A percentile compares a stretch with the other conserved stretches of the same genome.
These are phyloP conservation scores for Wickerhamomyces subpelliculosus DNA, from an alignment of 805 yeast genomes.

Conservation along the genomic window DNA sequence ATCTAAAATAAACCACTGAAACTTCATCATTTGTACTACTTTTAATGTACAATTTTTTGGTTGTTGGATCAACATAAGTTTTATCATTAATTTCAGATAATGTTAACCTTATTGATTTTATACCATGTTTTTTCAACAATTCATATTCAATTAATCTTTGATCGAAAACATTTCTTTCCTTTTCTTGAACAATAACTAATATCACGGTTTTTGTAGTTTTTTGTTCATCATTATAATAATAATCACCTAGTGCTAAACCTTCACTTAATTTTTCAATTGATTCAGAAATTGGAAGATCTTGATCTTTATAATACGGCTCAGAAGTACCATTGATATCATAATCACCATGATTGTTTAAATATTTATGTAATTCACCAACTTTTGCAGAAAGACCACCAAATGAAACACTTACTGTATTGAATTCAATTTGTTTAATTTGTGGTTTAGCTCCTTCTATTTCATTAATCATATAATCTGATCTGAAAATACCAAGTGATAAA, in stretches of 20 bases:
- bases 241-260: conserved; percentile 64
- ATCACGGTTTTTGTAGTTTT: conserved; percentile 41
- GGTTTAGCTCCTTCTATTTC: conserved; percentile 32
- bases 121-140: conserved; percentile 46
- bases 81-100: conserved; percentile 47
- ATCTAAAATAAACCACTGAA: conserved; percentile 82
- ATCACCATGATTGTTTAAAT: conserved; percentile 50
- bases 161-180: conserved; percentile 86
- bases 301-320: conserved; percentile 31
- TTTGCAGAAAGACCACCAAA: conserved; percentile 86
- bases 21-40: conserved; percentile 56
- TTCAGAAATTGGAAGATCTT: conserved; percentile 58
- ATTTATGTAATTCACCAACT: conserved; percentile 70
- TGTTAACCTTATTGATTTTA: conserved; percentile 60
- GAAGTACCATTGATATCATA: conserved; percentile 38
- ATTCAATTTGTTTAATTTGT: conserved; percentile 85
- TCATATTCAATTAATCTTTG: conserved; percentile 79
- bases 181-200: conserved; percentile 74
- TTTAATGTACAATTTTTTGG: conserved; percentile 44
- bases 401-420: conserved; percentile 92
- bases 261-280: conserved; percentile 54
- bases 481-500: conserved; percentile 72
- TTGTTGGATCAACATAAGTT: conserved; percentile 31
- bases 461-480: conserved; percentile 84
- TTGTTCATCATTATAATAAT: conserved; percentile 37